A percentile compares a stretch with the other conserved stretches of the same genome.
Evolutionary conservation across 164 flowering plant species (phyloP).

Genomic region (Stephania japonica): DNA sequence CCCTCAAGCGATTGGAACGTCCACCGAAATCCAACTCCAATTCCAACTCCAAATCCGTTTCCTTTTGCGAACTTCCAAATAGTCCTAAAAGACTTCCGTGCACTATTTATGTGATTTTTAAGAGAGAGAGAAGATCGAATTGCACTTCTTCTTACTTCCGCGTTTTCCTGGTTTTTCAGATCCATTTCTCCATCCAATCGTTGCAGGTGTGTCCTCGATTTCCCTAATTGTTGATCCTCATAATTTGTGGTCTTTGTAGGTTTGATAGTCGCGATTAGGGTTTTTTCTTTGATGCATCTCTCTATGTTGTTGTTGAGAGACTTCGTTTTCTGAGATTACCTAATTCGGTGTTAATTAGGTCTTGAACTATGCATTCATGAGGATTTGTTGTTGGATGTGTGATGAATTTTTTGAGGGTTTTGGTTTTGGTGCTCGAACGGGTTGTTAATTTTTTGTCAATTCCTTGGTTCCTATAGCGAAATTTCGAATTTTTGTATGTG

Average conservation of each 20-base stretch:
- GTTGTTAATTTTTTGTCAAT: neutral
- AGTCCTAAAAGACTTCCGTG: too few species aligned
- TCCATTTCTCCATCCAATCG: too few species aligned
- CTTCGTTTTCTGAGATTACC: neutral
- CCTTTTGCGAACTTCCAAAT: too few species aligned
- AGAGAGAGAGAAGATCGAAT: too few species aligned
- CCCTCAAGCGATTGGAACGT: too few species aligned
- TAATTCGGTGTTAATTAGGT: neutral
- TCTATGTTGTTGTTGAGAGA: neutral
- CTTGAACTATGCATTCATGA: neutral
- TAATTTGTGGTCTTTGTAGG: neutral
- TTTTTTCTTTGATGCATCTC: neutral
- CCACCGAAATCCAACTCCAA: too few species aligned
- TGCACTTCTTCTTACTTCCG: too few species aligned
- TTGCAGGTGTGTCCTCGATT: too few species aligned
- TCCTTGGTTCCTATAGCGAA: neutral
- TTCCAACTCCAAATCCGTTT: too few species aligned
- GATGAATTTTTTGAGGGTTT: neutral
- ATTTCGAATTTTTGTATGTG: neutral
- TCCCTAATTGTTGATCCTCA: neutral
- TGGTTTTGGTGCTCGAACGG: neutral
- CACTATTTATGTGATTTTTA: too few species aligned
- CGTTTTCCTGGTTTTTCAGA: too few species aligned
- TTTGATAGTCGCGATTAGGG: neutral
- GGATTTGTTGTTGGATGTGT: neutral